A percentile compares a stretch with the other conserved stretches of the same genome.
phyloP scores from a whole-genome alignment of 2,329 filamentous ascomycete species.

The Microcyclospora pomicola region DNA sequence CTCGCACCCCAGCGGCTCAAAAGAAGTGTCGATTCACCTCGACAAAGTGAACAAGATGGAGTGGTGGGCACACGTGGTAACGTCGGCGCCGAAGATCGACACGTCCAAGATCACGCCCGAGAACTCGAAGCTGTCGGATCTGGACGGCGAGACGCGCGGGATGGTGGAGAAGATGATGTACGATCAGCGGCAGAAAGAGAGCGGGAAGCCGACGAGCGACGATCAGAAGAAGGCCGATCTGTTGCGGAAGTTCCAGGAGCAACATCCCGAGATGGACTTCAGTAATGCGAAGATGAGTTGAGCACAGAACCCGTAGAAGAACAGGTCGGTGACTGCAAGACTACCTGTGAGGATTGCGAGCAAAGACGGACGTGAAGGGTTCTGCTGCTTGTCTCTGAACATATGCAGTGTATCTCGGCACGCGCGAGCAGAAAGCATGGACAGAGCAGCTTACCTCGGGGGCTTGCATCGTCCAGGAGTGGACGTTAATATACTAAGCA shows the following conservation, averaged over 20 bases:
- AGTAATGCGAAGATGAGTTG: constrained; percentile 45
- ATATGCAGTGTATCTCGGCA: no score
- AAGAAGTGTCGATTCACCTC: constrained; percentile 77
- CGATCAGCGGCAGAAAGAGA: constrained; percentile 93
- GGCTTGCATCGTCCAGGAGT: no score
- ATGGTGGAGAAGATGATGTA: constrained; percentile 99
- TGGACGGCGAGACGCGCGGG: constrained; percentile 83
- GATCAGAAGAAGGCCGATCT: constrained; percentile 93
- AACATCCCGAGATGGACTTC: constrained; percentile 62
- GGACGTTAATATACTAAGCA: no score
- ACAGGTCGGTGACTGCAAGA: no score
- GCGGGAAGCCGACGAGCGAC: constrained; percentile 75
- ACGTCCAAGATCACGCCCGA: constrained; percentile 90
- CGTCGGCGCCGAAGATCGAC: constrained; percentile 77
- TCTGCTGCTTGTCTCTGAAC: no score
- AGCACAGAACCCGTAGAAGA: not conserved
- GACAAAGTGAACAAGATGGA: constrained; percentile 96
- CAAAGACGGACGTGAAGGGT: no score
- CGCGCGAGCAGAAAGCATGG: no score
- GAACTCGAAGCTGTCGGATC: constrained; percentile 76
- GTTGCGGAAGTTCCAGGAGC: constrained; percentile 76
- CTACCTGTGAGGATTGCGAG: no score
- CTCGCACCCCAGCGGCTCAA: constrained; percentile 44
- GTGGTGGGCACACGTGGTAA: constrained; percentile 94
- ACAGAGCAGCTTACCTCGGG: no score